Evolutionary conservation across 495 filamentous ascomycete species (phyloP), one percentile per base, ranked within the genome.

Genomic region (Penicillium mononematosum): DNA sequence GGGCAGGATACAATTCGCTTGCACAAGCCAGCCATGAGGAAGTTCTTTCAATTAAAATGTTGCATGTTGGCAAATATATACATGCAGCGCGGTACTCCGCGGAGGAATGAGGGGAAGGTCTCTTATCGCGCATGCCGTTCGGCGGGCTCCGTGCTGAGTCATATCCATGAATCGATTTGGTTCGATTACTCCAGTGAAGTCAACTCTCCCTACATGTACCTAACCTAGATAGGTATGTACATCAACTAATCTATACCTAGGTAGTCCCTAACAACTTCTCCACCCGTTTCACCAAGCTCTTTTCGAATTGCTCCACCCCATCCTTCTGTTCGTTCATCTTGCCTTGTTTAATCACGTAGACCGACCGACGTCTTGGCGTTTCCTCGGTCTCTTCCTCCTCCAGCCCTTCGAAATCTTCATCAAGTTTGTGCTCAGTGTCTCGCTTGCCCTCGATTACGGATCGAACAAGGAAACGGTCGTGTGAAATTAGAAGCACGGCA

Each of bases 381-480:
- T 79, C 77, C 8, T 75, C 77, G n/a, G 61, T 61, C 3, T 78
- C 78, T 46, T 77, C 75, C 49, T 75, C 78, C 31, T 80, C 76
- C 1, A 77, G 68, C 11, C 68, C 82, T 39, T 75, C 78, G 32
- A 82, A 82, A 9, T 82, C 78, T 31, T 73, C 75, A 56, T 82
- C 68, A n/a, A 72, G 54, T 36, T 71, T 70, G 41, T 74, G 69
- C 45, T 74, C 72, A 5, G 41, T 57, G 56, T 73, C 76, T 51
- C 72, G 65, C 41, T 81, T 78, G 10, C 86, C 88, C 67, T 92
- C 87, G 9, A 92, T 77, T 1, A 88, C 85, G 0, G 80, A 81
- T 34, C 83, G 78, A 43, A 91, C 70, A 57, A 92, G 82, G 74
- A 85, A 95, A 9, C 90, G 79, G 64, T 95, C 90, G 64, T 95